Base-by-base conservation (phyloP, 2,329 filamentous ascomycete genomes). In the Dendrostoma leiphaemia region DNA sequence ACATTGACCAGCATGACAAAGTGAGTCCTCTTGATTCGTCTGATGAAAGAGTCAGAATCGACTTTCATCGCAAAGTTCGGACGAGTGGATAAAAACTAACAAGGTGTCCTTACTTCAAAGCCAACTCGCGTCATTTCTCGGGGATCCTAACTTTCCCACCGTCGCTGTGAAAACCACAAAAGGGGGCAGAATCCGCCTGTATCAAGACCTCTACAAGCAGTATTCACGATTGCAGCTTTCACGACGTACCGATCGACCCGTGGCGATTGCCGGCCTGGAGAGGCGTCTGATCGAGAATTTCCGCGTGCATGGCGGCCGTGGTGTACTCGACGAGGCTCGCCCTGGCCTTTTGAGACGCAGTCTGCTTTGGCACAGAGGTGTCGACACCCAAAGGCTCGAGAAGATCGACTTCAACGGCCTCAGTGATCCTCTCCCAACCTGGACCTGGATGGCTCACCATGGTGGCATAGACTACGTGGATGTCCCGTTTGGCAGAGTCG, bases 181-280 rank as follows among this genome's bases (percentile, higher is more conserved):
- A 8, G 62, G 55, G 4, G 50, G 44, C 3, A 63, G 59, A 38
- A 70, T 70, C 7, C 15, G 48, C 0, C 53, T 63, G 1, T 64
- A 59, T 48, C 57, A 67, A 37, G 31, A 56, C 13, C 57, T 68
- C 0, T 71, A 67, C 58, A 32, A 51, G 23, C 52, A 58, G 6
- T 73, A 72, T 57, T 70, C 68, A 1, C 57, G 62, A 0, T 62
- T 72, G 0, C 57, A 43, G 0, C 62, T 69, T 15, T 57, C 64
- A 0, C 35, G 35, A 0, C 8, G 17, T 1, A 21, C 45, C 0
- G 70, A 73, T 41, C 62, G 68, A 0, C 64, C 69, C 0, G 28
- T 67, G 1, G 69, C 68, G 0, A 67, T 73, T 0, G 58, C 54
- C 1, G 70, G 68, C 0, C 59, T 73, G 0, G 62, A 71, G 38